These are phyloP conservation scores for Suhomyces atakaporum DNA, from an alignment of 1,139 yeast genomes.

Conservation along the genomic window DNA sequence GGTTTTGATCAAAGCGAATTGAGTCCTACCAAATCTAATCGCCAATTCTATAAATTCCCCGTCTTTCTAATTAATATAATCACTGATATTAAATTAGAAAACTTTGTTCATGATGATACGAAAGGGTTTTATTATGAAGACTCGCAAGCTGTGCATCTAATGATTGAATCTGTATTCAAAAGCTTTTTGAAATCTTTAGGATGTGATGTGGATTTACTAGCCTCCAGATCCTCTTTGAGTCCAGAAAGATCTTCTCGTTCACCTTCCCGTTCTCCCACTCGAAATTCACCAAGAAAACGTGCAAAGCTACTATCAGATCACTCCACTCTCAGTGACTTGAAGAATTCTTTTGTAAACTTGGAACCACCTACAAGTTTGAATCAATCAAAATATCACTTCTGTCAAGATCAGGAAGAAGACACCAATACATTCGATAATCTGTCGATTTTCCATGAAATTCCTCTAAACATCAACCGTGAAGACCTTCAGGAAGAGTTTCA, in stretches of 20 bases:
- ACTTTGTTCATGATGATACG: conserved; percentile 14
- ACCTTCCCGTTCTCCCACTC: background rate
- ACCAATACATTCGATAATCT: too few species aligned
- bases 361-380: background rate
- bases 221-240: too few species aligned
- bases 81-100: conserved; percentile 21
- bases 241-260: background rate
- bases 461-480: background rate
- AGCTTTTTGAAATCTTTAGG: conserved; percentile 25
- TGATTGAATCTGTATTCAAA: conserved; percentile 30
- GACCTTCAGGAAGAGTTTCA: conserved; percentile 6
- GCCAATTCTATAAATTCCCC: conserved; percentile 32
- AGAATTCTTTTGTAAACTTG: background rate
- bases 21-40: conserved; percentile 26
- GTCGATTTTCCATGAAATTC: too few species aligned
- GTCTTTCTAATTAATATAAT: conserved; percentile 37
- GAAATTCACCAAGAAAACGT: conserved; percentile 2
- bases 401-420: too few species aligned
- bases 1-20: conserved; percentile 17
- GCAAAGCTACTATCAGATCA: background rate
- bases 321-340: background rate
- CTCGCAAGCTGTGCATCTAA: conserved; percentile 15
- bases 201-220: too few species aligned
- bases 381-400: background rate
- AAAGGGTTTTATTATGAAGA: background rate